These are phyloP conservation scores for Dactylonectria estremocensis DNA, from an alignment of 2,329 filamentous ascomycete species.

Conservation along the genomic window DNA sequence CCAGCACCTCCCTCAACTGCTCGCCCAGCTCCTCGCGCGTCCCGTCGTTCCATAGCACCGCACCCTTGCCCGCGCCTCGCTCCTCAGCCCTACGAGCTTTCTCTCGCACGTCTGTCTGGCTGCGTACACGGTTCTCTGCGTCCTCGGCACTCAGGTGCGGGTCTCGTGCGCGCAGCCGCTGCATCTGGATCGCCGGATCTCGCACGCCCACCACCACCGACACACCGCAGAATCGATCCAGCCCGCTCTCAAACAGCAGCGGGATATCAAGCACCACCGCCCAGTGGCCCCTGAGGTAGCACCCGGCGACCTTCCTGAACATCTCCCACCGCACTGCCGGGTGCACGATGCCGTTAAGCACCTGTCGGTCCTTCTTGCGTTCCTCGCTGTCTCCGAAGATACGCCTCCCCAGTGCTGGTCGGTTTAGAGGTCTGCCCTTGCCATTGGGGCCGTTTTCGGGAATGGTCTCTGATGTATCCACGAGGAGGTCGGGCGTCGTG, in stretches of 20 bases:
- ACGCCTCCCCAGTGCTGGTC: conserved; percentile 85
- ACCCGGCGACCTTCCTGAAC: conserved; percentile 79
- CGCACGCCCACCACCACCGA: conserved; percentile 89
- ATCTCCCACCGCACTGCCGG: conserved; percentile 90
- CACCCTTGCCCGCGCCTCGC: conserved; percentile 74
- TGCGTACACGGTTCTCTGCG: conserved; percentile 86
- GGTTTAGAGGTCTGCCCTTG: conserved; percentile 83
- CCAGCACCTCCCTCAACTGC: conserved; percentile 78
- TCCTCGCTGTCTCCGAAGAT: conserved; percentile 88
- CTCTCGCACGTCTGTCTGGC: conserved; percentile 87
- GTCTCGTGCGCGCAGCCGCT: conserved; percentile 82
- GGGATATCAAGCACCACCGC: conserved; percentile 95
- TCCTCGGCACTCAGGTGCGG: conserved; percentile 86
- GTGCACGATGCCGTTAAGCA: conserved; percentile 92
- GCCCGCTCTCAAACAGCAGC: conserved; percentile 88
- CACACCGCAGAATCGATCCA: conserved; percentile 88
- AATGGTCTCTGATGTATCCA: conserved; percentile 69
- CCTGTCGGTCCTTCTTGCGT: conserved; percentile 77
- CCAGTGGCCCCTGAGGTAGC: conserved; percentile 84
- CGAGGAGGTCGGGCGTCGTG: conserved; percentile 87
- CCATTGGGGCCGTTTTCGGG: conserved; percentile 69
- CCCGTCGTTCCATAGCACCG: conserved; percentile 93
- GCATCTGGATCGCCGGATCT: conserved; percentile 87
- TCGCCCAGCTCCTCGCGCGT: conserved; percentile 77
- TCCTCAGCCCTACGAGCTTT: conserved; percentile 85